Conservation (phyloP, 202 grass and related monocot species). For the Saccharum hybrid region DNA sequence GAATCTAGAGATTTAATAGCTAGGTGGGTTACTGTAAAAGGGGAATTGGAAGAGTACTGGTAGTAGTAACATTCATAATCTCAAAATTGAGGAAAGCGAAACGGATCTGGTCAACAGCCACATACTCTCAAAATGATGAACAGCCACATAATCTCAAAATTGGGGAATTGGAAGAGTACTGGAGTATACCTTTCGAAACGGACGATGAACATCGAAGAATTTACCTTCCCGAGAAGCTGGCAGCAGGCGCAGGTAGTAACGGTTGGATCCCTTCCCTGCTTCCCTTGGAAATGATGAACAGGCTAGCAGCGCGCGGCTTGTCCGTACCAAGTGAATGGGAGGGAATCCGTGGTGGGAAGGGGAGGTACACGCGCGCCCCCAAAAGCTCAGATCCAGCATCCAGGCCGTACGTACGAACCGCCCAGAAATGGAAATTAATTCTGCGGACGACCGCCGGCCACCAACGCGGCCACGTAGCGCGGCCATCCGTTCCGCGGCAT, state of each 20-base stretch:
- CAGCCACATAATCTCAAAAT: too few species aligned
- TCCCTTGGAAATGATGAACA: background rate
- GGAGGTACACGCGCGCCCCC: slow-evolving; percentile 32
- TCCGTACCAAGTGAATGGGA: slow-evolving; percentile 35
- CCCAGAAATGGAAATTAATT: too few species aligned
- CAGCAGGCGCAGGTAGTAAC: too few species aligned
- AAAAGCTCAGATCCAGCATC: slow-evolving; percentile 21
- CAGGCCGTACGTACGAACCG: slow-evolving; percentile 44
- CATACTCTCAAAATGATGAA: too few species aligned
- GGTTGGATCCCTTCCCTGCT: background rate
- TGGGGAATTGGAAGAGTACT: too few species aligned
- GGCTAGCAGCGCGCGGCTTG: slow-evolving; percentile 9
- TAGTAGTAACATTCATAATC: background rate
- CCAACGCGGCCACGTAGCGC: too few species aligned
- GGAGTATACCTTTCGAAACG: too few species aligned
- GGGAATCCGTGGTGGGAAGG: slow-evolving; percentile 45
- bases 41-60: too few species aligned
- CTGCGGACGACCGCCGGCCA: too few species aligned
- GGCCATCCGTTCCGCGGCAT: too few species aligned
- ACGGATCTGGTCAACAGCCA: background rate
- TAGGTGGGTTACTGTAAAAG: too few species aligned
- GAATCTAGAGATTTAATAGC: background rate
- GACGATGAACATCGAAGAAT: too few species aligned
- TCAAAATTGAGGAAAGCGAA: background rate
- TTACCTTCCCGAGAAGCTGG: background rate